Conservation (phyloP, 1,284 basidiomycete species). For the Agaricales sp. region DNA sequence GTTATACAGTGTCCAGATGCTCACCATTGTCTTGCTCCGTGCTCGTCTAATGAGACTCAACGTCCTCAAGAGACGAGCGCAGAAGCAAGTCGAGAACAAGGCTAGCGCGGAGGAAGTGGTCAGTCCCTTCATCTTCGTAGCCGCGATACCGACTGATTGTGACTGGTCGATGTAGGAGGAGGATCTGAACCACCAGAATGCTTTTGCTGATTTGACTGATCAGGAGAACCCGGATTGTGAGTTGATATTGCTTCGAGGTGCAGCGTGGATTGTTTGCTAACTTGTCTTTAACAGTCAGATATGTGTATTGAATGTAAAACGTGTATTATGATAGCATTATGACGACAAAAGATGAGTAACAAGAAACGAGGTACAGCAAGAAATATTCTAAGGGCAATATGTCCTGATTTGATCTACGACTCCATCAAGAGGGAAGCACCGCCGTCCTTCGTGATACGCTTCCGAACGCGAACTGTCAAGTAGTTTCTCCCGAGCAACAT, state of each 20-base stretch:
- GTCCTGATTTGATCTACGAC: not conserved
- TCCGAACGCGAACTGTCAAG: slow-evolving; percentile 46
- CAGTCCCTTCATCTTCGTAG: slow-evolving; percentile 5
- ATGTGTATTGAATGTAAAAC: not conserved
- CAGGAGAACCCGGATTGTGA: slow-evolving; percentile 33
- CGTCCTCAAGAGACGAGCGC: slow-evolving; percentile 29
- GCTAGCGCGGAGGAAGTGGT: slow-evolving; percentile 19
- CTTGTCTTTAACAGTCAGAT: not conserved
- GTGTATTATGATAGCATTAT: too few relatives aligned
- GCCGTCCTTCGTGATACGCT: slow-evolving; percentile 50
- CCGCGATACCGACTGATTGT: not conserved
- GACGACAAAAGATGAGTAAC: too few relatives aligned
- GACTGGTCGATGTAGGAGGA: slow-evolving; percentile 19
- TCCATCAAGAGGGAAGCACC: slow-evolving; percentile 43
- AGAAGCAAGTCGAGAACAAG: slow-evolving; percentile 16
- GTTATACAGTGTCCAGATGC: slow-evolving; percentile 36
- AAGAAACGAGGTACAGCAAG: not conserved
- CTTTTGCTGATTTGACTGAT: slow-evolving; percentile 40
- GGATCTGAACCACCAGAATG: slow-evolving; percentile 28
- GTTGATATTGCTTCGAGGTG: too few relatives aligned
- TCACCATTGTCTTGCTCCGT: slow-evolving; percentile 30
- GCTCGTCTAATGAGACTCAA: slow-evolving; percentile 35
- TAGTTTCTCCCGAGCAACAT: slow-evolving; percentile 40
- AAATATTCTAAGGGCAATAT: not conserved
- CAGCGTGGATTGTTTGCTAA: too few relatives aligned